A percentile compares a stretch with the other conserved stretches of the same genome.
phyloP scores from a whole-genome alignment of 2,329 filamentous ascomycete genomes.

The Aspergillus quadrilineatus region DNA sequence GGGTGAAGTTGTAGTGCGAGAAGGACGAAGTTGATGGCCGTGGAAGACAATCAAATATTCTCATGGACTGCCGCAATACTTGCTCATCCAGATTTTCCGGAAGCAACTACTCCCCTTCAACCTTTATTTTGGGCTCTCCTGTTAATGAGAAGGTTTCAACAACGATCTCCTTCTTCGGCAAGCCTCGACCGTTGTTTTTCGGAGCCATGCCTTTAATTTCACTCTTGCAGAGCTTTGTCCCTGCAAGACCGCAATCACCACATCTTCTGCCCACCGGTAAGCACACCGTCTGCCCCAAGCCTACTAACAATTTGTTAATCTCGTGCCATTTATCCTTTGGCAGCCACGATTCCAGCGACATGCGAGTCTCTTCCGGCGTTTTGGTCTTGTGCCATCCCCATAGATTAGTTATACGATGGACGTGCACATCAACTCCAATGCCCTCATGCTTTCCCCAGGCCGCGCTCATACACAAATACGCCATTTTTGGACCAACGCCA shows the following conservation, averaged over 20 bases:
- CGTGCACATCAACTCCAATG: slow-evolving; percentile 92
- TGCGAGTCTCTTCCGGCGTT: slow-evolving; percentile 77
- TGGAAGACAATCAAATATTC: neutral
- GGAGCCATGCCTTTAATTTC: slow-evolving; percentile 65
- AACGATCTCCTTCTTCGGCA: slow-evolving; percentile 8
- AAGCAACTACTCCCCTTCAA: slow-evolving; percentile 22
- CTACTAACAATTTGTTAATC: slow-evolving; percentile 86
- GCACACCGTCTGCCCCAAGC: slow-evolving; percentile 83
- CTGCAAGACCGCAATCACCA: slow-evolving; percentile 79
- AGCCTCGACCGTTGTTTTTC: slow-evolving; percentile 26
- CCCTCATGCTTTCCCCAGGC: slow-evolving; percentile 70
- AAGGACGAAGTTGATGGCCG: slow-evolving; percentile 1
- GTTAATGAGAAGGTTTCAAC: neutral
- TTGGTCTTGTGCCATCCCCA: slow-evolving; percentile 88
- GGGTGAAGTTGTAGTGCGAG: slow-evolving; percentile 8
- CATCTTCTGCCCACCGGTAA: slow-evolving; percentile 76
- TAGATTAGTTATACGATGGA: slow-evolving; percentile 89
- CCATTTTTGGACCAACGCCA: slow-evolving; percentile 94
- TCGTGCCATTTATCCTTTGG: slow-evolving; percentile 84
- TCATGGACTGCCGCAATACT: neutral
- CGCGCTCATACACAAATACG: slow-evolving; percentile 78
- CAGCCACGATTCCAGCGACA: slow-evolving; percentile 75
- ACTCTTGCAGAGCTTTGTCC: slow-evolving; percentile 71
- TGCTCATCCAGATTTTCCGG: neutral
- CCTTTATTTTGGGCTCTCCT: slow-evolving; percentile 25